Evolutionary conservation across 2,329 filamentous ascomycete genomes (phyloP).

Genomic region (Cryphonectria naterciae): DNA sequence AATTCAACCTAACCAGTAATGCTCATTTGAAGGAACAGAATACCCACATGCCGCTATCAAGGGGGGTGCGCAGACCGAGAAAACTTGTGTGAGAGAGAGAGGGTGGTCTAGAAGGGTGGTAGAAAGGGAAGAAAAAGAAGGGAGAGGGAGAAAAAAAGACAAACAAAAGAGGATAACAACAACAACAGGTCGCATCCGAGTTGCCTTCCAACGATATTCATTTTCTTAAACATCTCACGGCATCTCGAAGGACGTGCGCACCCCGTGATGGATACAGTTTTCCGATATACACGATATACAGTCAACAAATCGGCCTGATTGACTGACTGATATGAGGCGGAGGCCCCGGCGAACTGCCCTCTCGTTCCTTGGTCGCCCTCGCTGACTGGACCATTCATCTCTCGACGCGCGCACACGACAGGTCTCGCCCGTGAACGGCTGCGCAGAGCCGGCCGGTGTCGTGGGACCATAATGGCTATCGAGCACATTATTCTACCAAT

Average conservation of each 20-base stretch:
- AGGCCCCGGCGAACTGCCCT: neutral
- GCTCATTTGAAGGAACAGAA: neutral
- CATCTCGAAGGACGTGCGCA: neutral
- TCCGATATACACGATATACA: neutral
- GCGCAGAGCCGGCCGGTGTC: neutral
- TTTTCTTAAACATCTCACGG: neutral
- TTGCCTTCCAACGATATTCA: neutral
- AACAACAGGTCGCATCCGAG: neutral
- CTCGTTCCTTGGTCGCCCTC: neutral
- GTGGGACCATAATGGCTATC: neutral
- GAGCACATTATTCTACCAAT: slow-evolving; percentile 30
- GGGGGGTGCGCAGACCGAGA: neutral
- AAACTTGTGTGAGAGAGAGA: neutral
- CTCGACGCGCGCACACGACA: neutral
- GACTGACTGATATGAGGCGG: slow-evolving; percentile 2
- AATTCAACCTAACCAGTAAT: neutral
- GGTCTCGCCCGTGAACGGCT: neutral
- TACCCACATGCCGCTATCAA: neutral
- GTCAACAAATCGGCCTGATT: neutral
- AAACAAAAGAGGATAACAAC: neutral
- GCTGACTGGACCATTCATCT: neutral
- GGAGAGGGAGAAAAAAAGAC: neutral
- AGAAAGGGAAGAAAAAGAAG: neutral
- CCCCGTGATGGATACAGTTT: neutral
- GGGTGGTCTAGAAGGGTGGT: neutral